Evolutionary conservation across 176 grass and related monocot genomes (phyloP).

Genomic region (Guadua angustifolia): DNA sequence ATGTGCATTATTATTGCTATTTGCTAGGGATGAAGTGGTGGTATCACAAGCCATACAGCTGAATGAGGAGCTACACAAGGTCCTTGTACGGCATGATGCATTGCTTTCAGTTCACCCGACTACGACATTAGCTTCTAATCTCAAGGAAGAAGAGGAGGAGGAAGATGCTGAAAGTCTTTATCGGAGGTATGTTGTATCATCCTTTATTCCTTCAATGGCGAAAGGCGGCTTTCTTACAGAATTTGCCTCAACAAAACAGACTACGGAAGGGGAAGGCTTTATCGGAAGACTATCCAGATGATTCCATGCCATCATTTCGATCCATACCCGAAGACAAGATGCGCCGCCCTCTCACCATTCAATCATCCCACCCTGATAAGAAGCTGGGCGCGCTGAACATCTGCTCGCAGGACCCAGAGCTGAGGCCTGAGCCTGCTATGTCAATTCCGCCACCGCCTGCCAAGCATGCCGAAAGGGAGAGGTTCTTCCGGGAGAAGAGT

Average conservation of each 20-base stretch:
- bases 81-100: slow-evolving; percentile 70
- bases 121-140: slow-evolving; percentile 52
- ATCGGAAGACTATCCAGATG: slow-evolving; percentile 60
- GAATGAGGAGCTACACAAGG: slow-evolving; percentile 83
- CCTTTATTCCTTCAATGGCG: background rate
- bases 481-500: slow-evolving; percentile 79
- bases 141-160: slow-evolving; percentile 67
- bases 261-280: slow-evolving; percentile 88
- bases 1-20: slow-evolving; percentile 5
- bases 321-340: slow-evolving; percentile 82
- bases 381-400: slow-evolving; percentile 41
- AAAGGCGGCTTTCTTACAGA: background rate
- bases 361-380: slow-evolving; percentile 49
- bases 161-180: slow-evolving; percentile 91
- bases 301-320: slow-evolving; percentile 39
- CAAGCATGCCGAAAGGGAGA: slow-evolving; percentile 79
- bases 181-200: slow-evolving; percentile 56
- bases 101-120: slow-evolving; percentile 83
- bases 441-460: slow-evolving; percentile 68
- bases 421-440: slow-evolving; percentile 30
- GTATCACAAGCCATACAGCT: slow-evolving; percentile 85
- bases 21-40: slow-evolving; percentile 75
- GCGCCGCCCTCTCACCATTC: slow-evolving; percentile 70
- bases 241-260: slow-evolving; percentile 47
- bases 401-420: slow-evolving; percentile 42